A percentile compares a stretch with the other conserved stretches of the same genome.
Evolutionary conservation across 164 flowering plant species (phyloP).

Genomic region (Aristolochia californica): DNA sequence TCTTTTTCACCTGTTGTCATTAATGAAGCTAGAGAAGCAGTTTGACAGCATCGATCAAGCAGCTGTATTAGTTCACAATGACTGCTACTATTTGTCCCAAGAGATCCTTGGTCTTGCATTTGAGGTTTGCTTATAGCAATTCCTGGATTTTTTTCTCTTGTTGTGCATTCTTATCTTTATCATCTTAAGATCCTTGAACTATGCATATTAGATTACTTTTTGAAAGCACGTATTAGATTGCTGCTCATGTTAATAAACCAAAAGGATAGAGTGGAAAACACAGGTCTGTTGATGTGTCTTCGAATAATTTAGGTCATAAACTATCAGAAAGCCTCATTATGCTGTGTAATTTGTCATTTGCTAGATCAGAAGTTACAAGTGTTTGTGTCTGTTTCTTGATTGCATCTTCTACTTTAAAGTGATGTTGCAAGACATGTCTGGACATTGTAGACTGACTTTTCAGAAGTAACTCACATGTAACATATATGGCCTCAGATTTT

Average conservation of each 20-base stretch:
- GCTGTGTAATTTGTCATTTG: not conserved
- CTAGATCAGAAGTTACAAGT: not conserved
- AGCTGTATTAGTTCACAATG: conserved; percentile 85
- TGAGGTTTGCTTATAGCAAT: conserved; percentile 39
- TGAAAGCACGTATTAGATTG: too few species aligned
- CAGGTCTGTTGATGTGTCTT: not conserved
- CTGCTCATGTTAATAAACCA: not conserved
- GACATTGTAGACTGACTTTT: too few species aligned
- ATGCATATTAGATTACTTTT: too few species aligned
- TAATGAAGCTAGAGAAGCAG: conserved; percentile 80
- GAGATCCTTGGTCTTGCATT: conserved; percentile 92
- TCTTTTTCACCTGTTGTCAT: conserved; percentile 9
- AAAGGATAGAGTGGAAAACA: not conserved
- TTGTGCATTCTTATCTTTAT: not conserved
- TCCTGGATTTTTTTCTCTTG: not conserved
- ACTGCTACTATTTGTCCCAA: conserved; percentile 68
- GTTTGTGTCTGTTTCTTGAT: too few species aligned
- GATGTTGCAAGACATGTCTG: too few species aligned
- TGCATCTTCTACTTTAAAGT: too few species aligned
- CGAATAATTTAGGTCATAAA: not conserved
- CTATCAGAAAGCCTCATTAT: not conserved
- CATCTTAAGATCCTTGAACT: not conserved
- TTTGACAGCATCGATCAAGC: conserved; percentile 71
- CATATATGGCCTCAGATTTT: too few species aligned
- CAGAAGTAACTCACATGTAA: too few species aligned